Base-by-base conservation (phyloP, 306 rosid genomes). In the Canavalia gladiata region DNA sequence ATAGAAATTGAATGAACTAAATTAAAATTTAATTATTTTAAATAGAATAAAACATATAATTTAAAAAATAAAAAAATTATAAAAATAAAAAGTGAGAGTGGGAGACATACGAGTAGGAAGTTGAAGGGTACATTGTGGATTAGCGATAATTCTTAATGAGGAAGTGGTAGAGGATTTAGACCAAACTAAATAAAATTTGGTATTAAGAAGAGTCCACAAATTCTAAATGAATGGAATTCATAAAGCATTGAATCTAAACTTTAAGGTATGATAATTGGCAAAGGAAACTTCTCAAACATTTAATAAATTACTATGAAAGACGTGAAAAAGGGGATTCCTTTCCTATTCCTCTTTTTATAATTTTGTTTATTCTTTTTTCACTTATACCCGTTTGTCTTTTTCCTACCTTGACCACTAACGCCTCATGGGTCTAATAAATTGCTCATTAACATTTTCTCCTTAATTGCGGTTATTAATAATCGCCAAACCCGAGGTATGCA, bases 401-500 rank as follows among this genome's bases (percentile, higher is more conserved):
- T 64, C 46, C 34, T 72, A 37, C 42, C 66, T 46, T 46, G 33
- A 62, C 46, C 33, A 11, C 28, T 35, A 39, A 82, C 47, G 29
- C 59, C 8, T 63, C 4, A 63, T 33, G 74, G 0, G 34, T 43
- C 82, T 56, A 63, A 78, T 81, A 30, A 75, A 46, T 63, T 30
- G 64, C 12, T 58, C 5, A 5, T 18, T 49, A 28, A 75, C 62
- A 57, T 57, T 6, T 79, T 54, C 35, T 29, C 74, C 58, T 81
- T 66, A 72, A 80, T 64, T 76, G 39, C 33, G 1, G 62, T 69
- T 60, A 58, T 42, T 51, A 62, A 35, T 41, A 65, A 68, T 74
- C 74, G 35, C 60, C 79, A 69, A 77, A 65, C 55, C 58, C 42
- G 7, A 57, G 12, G 51, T 1, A 50, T 78, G 13, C 8, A 47